Percentiles rank a stretch among this genome's conserved stretches.
phyloP scores from a whole-genome alignment of 1,284 basidiomycete species.

The Malassezia dermatis region DNA sequence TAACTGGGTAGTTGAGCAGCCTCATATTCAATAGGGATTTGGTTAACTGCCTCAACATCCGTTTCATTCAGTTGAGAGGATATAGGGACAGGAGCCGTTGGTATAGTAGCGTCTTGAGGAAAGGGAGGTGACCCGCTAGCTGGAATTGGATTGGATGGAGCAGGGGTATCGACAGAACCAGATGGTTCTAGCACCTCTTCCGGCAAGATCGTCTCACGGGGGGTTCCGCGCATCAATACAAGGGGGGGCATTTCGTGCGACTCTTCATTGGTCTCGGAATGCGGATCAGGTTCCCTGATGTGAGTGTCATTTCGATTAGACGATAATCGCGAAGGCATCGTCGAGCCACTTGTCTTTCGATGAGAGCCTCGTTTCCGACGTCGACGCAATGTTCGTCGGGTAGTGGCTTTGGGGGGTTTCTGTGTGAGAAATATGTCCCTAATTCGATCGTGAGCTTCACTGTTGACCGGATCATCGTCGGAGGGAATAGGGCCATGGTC shows the following conservation, averaged over 20 bases:
- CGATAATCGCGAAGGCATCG: neutral
- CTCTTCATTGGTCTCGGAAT: neutral
- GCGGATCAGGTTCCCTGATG: neutral
- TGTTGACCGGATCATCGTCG: neutral
- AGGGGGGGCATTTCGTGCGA: neutral
- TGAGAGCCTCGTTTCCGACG: neutral
- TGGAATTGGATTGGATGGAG: neutral
- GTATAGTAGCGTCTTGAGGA: neutral
- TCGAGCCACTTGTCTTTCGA: neutral
- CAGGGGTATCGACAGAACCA: neutral
- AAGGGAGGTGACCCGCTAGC: neutral
- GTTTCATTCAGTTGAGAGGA: neutral
- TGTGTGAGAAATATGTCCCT: neutral
- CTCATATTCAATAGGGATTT: neutral
- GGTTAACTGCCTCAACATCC: neutral
- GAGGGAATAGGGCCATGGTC: conserved; percentile 18
- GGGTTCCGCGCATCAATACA: neutral
- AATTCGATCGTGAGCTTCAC: neutral
- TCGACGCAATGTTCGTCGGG: neutral
- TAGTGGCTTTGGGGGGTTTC: neutral
- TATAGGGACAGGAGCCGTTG: neutral
- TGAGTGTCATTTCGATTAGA: neutral
- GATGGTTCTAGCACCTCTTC: neutral
- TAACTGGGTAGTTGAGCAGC: neutral
- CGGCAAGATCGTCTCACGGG: neutral